Percentiles rank a stretch among this genome's conserved stretches.
Conservation (phyloP, 495 filamentous ascomycete species). For the Xylaria grammica region DNA sequence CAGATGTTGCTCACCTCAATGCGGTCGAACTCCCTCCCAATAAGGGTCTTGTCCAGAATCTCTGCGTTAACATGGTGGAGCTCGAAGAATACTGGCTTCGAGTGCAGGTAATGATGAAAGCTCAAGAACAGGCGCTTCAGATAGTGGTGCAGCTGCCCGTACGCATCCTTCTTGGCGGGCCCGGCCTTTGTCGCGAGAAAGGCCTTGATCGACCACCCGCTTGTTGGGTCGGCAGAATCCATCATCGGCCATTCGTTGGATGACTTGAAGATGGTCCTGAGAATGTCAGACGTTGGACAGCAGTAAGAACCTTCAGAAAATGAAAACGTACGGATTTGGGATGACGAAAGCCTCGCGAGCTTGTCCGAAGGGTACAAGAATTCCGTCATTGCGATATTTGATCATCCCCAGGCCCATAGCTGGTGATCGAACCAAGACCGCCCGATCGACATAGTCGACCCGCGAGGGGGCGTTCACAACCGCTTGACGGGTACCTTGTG, state of each 20-base stretch:
- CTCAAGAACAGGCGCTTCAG: not conserved
- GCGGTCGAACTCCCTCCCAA: conserved; percentile 8
- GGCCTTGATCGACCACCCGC: not conserved
- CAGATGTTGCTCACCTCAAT: conserved; percentile 15
- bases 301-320: not conserved
- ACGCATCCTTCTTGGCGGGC: conserved; percentile 9
- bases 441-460: conserved; percentile 29
- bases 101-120: conserved; percentile 1
- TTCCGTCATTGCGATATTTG: conserved; percentile 39
- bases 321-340: conserved; percentile 41
- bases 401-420: conserved; percentile 20
- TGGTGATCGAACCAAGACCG: conserved; percentile 8
- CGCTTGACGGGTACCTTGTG: conserved; percentile 25
- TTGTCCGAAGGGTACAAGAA: conserved; percentile 42
- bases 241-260: conserved; percentile 9
- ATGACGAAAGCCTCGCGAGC: conserved; percentile 29
- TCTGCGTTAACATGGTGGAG: not conserved
- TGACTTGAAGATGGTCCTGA: not conserved
- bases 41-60: not conserved
- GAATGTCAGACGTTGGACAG: not conserved
- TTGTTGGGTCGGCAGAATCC: conserved; percentile 8
- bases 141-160: conserved; percentile 6
- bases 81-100: not conserved
- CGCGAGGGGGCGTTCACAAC: conserved; percentile 27
- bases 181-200: conserved; percentile 5